These are phyloP conservation scores for Knoxia roxburghii DNA, from an alignment of 257 asterid species.

Conservation along the genomic window DNA sequence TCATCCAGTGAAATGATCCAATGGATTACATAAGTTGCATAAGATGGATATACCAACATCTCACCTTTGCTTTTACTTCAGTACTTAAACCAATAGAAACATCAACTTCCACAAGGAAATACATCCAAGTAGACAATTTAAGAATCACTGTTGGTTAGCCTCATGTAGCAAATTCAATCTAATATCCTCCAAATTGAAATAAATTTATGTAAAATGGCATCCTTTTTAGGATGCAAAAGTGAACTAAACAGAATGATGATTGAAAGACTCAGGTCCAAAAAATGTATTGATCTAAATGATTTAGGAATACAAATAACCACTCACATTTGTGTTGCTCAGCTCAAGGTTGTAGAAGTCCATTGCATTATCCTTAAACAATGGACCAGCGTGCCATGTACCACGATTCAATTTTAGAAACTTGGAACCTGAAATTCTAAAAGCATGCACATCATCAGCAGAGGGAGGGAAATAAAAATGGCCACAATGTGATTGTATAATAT, in stretches of 20 bases:
- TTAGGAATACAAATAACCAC: slow-evolving; percentile 11
- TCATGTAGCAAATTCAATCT: background rate
- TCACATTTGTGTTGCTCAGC: slow-evolving; percentile 74
- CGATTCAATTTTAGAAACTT: slow-evolving; percentile 67
- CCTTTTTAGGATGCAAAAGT: background rate
- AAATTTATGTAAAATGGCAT: background rate
- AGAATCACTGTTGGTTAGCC: background rate
- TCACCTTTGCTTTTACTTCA: background rate
- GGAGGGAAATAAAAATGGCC: slow-evolving; percentile 80
- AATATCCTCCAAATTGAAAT: background rate
- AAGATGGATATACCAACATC: no score
- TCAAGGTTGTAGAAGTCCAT: slow-evolving; percentile 94
- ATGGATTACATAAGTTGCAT: no score
- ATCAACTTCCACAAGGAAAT: background rate
- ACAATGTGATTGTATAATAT: slow-evolving; percentile 38
- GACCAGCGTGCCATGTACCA: slow-evolving; percentile 99
- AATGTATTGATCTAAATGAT: background rate
- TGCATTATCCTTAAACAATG: slow-evolving; percentile 46
- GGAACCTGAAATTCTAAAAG: slow-evolving; percentile 73
- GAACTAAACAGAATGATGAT: background rate
- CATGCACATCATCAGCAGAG: slow-evolving; percentile 53
- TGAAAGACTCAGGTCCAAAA: background rate
- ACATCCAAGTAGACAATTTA: background rate
- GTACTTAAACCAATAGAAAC: background rate
- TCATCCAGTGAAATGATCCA: background rate